Evolutionary conservation across 306 rosid genomes (phyloP).

Genomic region (Abrus precatorius): DNA sequence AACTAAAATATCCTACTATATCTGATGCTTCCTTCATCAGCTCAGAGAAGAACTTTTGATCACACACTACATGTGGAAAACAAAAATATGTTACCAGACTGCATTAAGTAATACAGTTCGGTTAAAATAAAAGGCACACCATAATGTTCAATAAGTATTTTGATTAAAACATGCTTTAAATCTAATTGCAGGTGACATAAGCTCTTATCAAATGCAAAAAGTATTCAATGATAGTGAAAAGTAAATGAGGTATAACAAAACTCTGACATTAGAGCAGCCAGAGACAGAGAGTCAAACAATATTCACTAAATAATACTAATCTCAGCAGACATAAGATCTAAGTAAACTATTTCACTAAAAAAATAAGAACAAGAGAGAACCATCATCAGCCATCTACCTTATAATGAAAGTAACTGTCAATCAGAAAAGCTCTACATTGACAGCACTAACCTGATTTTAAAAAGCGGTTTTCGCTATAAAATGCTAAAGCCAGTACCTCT

Average conservation of each 20-base stretch:
- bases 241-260: neutral
- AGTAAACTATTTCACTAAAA: constrained; percentile 7
- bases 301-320: constrained; percentile 23
- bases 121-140: neutral
- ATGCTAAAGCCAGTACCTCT: constrained; percentile 8
- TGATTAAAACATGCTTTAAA: constrained; percentile 16
- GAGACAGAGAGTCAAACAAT: neutral
- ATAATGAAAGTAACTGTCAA: constrained; percentile 16
- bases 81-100: constrained; percentile 34
- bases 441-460: constrained; percentile 19
- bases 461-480: neutral
- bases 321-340: neutral
- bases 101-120: constrained; percentile 13
- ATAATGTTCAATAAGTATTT: neutral
- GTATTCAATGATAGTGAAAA: constrained; percentile 4
- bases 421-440: neutral
- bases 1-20: constrained; percentile 71
- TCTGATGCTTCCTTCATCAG: constrained; percentile 87
- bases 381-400: constrained; percentile 25
- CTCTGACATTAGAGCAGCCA: neutral
- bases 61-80: constrained; percentile 65
- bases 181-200: constrained; percentile 24
- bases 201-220: constrained; percentile 29
- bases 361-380: constrained; percentile 15
- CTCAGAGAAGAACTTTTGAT: constrained; percentile 80